Base-by-base conservation (phyloP, 1,284 basidiomycete species). In the Blastosporella zonata region DNA sequence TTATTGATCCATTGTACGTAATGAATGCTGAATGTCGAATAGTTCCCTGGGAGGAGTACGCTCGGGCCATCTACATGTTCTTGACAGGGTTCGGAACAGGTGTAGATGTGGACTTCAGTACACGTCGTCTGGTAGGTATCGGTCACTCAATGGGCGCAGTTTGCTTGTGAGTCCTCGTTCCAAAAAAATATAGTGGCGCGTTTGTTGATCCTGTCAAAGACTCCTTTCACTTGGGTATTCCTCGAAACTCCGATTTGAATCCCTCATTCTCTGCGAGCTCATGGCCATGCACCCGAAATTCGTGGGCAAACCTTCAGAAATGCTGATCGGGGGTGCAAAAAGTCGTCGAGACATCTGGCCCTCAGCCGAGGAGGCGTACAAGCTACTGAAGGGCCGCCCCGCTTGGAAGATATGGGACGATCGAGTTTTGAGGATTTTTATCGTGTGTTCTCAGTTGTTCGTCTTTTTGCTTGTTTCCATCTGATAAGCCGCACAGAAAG, bases 311-410 rank as follows among this genome's bases (percentile, higher is more conserved):
- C 35, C 55, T 1, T 45, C 43, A 3, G 41, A 53, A 5, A 55
- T 62, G 43, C 64, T 78, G 5, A 55, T 51, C 1, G 48, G 48
- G 1, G 70, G 68, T 9, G 66, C 73, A 0, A 43, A 55, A 28
- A 71, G 65, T 27, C 68, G 78, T 9, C 62, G 75, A 7, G 78
- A 81, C 59, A 67, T 72, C 8, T 82, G 78, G 77, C 58, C 72
- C 0, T 74, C 70, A 13, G 64, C 60, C n/a, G 72, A 72, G 49
- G 77, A 74, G 23, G 79, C 78, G 0, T 71, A 67, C 29, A 61
- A 63, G 20, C 20, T 53, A 9, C 55, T 80, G 42, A 70, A 68
- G 49, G 58, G 63, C 6, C 57, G 73, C 33, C 57, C 62, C 27
- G 56, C 67, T 2, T 77, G 71, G 68, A 69, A 72, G 59, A 49